Evolutionary conservation across 805 yeast species (phyloP).

Genomic region (Lipomyces orientalis): DNA sequence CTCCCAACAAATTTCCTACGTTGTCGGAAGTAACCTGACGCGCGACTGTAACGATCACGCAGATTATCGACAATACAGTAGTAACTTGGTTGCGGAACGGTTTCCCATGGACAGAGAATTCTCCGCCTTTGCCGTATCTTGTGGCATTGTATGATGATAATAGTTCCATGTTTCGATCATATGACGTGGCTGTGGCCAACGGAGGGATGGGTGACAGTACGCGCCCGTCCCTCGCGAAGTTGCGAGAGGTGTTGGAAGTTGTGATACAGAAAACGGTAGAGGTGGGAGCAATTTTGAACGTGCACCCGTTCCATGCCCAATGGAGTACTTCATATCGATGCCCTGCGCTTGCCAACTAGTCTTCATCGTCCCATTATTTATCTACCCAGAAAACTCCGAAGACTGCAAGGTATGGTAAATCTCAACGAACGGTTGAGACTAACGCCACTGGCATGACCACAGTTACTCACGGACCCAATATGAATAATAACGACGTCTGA

Average conservation of each 20-base stretch:
- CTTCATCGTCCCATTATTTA: too few species aligned
- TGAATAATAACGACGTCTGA: too few species aligned
- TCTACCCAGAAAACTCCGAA: too few species aligned
- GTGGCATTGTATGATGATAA: not conserved
- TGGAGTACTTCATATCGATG: not conserved
- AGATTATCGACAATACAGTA: not conserved
- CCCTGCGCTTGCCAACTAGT: too few species aligned
- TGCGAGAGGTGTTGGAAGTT: constrained; percentile 6
- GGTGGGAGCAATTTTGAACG: not conserved
- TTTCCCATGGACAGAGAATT: not conserved
- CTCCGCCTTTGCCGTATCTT: constrained; percentile 3
- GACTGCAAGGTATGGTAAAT: too few species aligned
- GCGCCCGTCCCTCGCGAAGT: constrained; percentile 2
- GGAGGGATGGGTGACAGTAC: constrained; percentile 1
- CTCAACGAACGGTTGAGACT: too few species aligned
- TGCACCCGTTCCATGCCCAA: constrained; percentile 1
- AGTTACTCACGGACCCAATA: too few species aligned
- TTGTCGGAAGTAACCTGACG: constrained; percentile 1
- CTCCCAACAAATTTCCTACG: not conserved
- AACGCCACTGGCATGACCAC: too few species aligned
- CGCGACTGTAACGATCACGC: not conserved
- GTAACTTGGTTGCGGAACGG: not conserved
- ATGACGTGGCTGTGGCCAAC: not conserved
- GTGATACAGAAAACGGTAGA: not conserved
- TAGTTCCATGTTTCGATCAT: not conserved